These are phyloP conservation scores for Debaryomyces robertsiae DNA, from an alignment of 1,139 yeast species.

Conservation along the genomic window DNA sequence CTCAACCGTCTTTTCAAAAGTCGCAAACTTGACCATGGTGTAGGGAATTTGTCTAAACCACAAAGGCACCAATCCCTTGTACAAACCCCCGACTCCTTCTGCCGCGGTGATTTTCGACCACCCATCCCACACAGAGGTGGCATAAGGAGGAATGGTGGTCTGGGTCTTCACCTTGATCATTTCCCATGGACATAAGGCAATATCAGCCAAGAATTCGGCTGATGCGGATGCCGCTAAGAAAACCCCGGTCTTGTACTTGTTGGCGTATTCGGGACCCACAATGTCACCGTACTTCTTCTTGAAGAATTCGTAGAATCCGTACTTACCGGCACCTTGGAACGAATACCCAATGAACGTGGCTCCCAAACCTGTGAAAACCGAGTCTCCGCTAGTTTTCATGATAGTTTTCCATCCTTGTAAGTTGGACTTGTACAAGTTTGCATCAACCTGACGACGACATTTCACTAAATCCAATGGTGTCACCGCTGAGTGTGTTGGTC, in stretches of 20 bases:
- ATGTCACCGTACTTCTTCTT: slow-evolving; percentile 72
- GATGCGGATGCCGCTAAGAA: slow-evolving; percentile 85
- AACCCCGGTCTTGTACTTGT: slow-evolving; percentile 69
- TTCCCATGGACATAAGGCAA: slow-evolving; percentile 89
- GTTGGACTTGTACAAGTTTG: slow-evolving; percentile 70
- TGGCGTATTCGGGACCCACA: slow-evolving; percentile 66
- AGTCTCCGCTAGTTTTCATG: slow-evolving; percentile 72
- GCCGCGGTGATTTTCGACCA: slow-evolving; percentile 62
- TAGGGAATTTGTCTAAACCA: slow-evolving; percentile 97
- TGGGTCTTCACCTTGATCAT: slow-evolving; percentile 92
- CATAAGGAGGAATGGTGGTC: slow-evolving; percentile 85
- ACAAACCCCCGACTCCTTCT: slow-evolving; percentile 74
- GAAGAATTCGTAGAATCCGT: slow-evolving; percentile 90
- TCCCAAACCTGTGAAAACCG: slow-evolving; percentile 82
- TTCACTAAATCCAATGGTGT: slow-evolving; percentile 93
- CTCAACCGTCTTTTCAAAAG: slow-evolving; percentile 88
- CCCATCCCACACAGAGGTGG: slow-evolving; percentile 63
- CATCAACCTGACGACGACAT: slow-evolving; percentile 86
- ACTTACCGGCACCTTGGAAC: slow-evolving; percentile 94
- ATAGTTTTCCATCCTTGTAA: slow-evolving; percentile 78
- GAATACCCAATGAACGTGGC: slow-evolving; percentile 92
- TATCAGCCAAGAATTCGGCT: slow-evolving; percentile 90
- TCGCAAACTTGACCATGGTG: slow-evolving; percentile 94
- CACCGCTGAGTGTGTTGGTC: slow-evolving; percentile 91
- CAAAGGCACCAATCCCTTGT: slow-evolving; percentile 85